Conservation (phyloP, 164 flowering plant genomes). For the Vitis labrusca region DNA sequence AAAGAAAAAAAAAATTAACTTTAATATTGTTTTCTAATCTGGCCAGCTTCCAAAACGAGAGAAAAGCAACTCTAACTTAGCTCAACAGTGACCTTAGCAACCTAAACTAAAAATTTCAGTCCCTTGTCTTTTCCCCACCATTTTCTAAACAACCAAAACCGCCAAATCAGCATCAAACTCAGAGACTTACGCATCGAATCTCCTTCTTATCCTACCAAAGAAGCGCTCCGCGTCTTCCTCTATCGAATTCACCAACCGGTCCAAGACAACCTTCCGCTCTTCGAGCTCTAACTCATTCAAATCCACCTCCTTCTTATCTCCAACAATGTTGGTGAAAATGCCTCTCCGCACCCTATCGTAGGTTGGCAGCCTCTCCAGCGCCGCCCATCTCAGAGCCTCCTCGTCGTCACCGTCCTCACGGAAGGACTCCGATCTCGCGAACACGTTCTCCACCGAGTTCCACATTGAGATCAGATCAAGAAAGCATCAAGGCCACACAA, state of each 20-base stretch:
- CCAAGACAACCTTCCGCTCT: conserved; percentile 63
- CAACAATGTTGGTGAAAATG: conserved; percentile 60
- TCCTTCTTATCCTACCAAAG: conserved; percentile 60
- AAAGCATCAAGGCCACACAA: conserved; percentile 6
- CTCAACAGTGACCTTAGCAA: no score
- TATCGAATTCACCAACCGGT: conserved; percentile 53
- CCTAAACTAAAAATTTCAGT: no score
- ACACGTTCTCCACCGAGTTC: conserved; percentile 69
- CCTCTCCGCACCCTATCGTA: conserved; percentile 73
- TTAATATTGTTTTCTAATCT: no score
- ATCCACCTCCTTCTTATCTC: conserved; percentile 62
- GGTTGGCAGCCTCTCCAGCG: conserved; percentile 87
- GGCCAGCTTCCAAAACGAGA: no score
- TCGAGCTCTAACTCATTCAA: conserved; percentile 42
- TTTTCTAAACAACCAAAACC: not conserved
- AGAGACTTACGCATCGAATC: conserved; percentile 72
- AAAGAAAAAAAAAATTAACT: no score
- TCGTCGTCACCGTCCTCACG: conserved; percentile 72
- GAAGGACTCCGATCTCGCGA: conserved; percentile 60
- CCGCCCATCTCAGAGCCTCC: conserved; percentile 94
- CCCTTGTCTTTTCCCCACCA: not conserved
- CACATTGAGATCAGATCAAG: conserved; percentile 46
- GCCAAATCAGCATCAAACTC: no score
- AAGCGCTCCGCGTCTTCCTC: conserved; percentile 65
- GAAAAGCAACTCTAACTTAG: no score